phyloP scores from a whole-genome alignment of 2,329 filamentous ascomycete genomes.

The Penicillium olsonii region DNA sequence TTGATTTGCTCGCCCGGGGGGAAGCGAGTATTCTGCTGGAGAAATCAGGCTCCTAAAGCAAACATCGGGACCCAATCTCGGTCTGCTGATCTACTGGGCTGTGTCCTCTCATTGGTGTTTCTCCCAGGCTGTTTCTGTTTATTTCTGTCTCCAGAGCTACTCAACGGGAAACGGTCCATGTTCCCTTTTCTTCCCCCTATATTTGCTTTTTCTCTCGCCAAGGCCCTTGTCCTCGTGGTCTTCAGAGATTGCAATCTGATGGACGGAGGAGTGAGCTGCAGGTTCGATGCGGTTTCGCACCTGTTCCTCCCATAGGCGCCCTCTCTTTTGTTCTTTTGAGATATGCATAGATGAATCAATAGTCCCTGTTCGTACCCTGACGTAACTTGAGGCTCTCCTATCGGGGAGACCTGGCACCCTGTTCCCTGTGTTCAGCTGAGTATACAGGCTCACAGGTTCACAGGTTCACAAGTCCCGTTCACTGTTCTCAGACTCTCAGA shows the following conservation, averaged over 20 bases:
- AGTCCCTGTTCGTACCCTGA: slow-evolving; percentile 3
- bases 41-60: slow-evolving; percentile 11
- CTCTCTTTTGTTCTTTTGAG: not conserved
- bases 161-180: not conserved
- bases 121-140: too few relatives aligned
- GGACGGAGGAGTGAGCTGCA: slow-evolving; percentile 1
- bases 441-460: not conserved
- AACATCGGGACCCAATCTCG: slow-evolving; percentile 9
- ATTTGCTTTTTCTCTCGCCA: slow-evolving; percentile 6
- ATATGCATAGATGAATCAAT: slow-evolving; percentile 10
- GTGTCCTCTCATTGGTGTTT: too few relatives aligned
- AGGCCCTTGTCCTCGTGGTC: slow-evolving; percentile 4
- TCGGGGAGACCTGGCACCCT: not conserved
- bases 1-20: slow-evolving; percentile 46
- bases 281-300: slow-evolving; percentile 5
- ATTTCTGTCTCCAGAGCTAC: not conserved
- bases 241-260: not conserved
- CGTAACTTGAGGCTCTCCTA: not conserved
- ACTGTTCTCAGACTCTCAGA: not conserved
- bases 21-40: slow-evolving; percentile 46
- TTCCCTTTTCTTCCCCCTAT: slow-evolving; percentile 3
- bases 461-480: not conserved
- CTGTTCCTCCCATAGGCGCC: not conserved
- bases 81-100: slow-evolving; percentile 7
- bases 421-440: slow-evolving; percentile 4